Evolutionary conservation across 1,284 basidiomycete species (phyloP), one percentile per base, ranked within the genome.

Genomic region (Leccinum variabile): DNA sequence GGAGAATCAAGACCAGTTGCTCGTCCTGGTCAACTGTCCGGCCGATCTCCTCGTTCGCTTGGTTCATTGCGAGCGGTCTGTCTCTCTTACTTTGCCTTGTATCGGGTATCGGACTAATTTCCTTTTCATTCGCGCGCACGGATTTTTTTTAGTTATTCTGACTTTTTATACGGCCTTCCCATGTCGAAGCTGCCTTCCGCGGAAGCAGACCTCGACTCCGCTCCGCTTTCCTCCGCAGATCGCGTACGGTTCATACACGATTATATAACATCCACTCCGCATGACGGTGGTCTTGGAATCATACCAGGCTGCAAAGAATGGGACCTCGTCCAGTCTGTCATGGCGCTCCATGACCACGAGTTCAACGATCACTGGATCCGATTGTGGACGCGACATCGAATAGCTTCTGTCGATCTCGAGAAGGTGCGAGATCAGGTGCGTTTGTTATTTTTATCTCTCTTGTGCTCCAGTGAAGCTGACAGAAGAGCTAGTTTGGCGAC

Each of bases 231-330:
- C 0, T 82, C 89, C 6, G 86, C 91, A 1, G 90, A 94, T 67
- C 84, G 89, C 44, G 79, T 97, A 32, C 87, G 94, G n/a, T 84
- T 95, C 25, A 81, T 96, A 0, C 82, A 95, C 72, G 77, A 83
- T 28, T 90, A 90, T 68, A 80, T 98, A 60, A 89, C 91, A 1
- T 86, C 89, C 3, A 85, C 84, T 0, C 78, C 80, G 0, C 70
- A 81, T 10, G 92, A 94, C 63, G 89, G 91, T 13, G 92, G 93
- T 3, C 83, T 95, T 1, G 93, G 91, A 1, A 86, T 96, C 59
- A 85, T 86, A 7, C 89, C 91, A 1, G 85, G 83, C 16, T 80
- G 85, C 25, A 77, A 82, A 25, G 82, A 87, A 57, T 97, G 93
- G 92, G 81, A 87, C 61, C 85, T 90, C 57, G 84, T 97, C 22